Percentiles rank a stretch among this genome's conserved stretches.
Evolutionary conservation across 257 asterid genomes (phyloP).

Genomic region (Solanum sitiens): DNA sequence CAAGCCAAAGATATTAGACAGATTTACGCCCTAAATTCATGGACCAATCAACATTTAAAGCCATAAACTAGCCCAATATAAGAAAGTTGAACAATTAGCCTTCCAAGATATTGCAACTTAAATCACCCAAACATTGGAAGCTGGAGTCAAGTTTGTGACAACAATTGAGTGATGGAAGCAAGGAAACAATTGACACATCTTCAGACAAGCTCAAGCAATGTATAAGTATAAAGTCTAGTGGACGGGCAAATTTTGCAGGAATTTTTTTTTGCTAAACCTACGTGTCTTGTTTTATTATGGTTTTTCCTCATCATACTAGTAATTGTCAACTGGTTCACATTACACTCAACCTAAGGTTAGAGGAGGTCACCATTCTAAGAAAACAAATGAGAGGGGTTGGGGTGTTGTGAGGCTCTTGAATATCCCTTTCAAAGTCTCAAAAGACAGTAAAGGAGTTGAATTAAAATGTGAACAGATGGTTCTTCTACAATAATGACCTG

Average conservation of each 20-base stretch:
- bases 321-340: not conserved
- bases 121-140: not conserved
- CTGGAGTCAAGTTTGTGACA: not conserved
- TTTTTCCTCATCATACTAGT: not conserved
- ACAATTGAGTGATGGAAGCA: not conserved
- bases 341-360: not conserved
- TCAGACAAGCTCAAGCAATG: not conserved
- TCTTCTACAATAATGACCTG: not conserved
- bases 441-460: not conserved
- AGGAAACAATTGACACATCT: not conserved
- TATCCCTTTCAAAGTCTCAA: not conserved
- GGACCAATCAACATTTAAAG: not conserved
- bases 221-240: not conserved
- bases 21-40: not conserved
- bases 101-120: not conserved
- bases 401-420: not conserved
- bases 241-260: not conserved
- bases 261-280: not conserved
- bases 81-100: not conserved
- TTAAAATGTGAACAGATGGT: not conserved
- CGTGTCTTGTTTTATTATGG: not conserved
- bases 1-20: not conserved
- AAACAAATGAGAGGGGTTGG: not conserved
- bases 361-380: not conserved
- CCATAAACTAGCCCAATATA: not conserved